Base-by-base conservation (phyloP, 2,329 filamentous ascomycete species). In the Ophiosphaerella korrae region DNA sequence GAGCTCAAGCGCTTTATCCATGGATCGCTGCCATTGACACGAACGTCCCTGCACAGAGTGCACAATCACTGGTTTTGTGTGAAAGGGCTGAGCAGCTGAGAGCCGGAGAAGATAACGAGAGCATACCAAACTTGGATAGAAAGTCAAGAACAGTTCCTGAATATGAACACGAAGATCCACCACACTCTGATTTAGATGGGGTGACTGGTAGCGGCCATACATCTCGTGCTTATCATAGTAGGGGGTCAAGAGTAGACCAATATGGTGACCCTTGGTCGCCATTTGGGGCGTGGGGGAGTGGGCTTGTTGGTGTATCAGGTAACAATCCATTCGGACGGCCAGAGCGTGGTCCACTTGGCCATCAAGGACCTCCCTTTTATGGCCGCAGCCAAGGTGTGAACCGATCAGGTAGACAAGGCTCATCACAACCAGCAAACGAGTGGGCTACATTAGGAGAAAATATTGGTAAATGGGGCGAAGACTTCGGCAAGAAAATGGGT, bases 401-500 rank as follows among this genome's bases (percentile, higher is more conserved):
- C n/a, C 39, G 32, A 2, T 9, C 35, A 1, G 33, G 43, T 14
- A 37, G 51, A 9, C 33, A 53, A 3, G 49, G 48, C 12, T 38
- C 57, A 18, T 50, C 54, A 26, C 47, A 53, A 39, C 16, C 45
- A 29, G 7, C 34, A 36, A 55, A 58, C 36, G 47, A 53, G n/a
- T 61, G 55, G 62, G 49, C 42, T 29, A 48, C 52, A 3, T 45
- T 53, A 13, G 63, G 60, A 0, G 50, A 62, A 34, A 62, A 57
- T n/a, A 36, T 62, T 31, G 64, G 63, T 1, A 57, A 57, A 24
- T 64, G 61, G 63, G 70, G 72, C 2, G 67, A 72, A 45, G 62
- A 71, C 8, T 67, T 72, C 23, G 71, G 72, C 2, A 67, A 59
- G 44, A 58, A 50, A 13, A 63, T 65, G 60, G 68, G 60, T 3